These are phyloP conservation scores for Penicillium bovifimosum DNA, from an alignment of 495 filamentous ascomycete genomes.

Conservation along the genomic window DNA sequence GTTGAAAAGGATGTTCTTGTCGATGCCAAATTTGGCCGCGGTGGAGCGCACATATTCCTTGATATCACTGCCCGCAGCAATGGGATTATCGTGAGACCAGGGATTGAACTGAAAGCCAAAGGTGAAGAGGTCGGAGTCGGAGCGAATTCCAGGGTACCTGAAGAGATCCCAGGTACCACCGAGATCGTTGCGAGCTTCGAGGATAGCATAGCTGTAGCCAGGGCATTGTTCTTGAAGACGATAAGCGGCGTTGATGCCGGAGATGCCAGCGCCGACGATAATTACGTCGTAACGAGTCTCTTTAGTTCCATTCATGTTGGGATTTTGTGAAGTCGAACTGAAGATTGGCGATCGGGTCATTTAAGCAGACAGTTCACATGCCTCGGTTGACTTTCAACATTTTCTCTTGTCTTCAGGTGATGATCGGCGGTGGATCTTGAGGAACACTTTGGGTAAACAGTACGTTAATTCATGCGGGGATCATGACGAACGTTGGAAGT, in stretches of 20 bases:
- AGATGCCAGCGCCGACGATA: slow-evolving; percentile 69
- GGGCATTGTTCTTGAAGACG: slow-evolving; percentile 57
- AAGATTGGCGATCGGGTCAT: not conserved
- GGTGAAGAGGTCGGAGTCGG: slow-evolving; percentile 61
- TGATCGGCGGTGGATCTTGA: not conserved
- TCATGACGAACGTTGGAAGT: too few species aligned
- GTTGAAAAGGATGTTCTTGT: slow-evolving; percentile 53
- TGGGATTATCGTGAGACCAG: slow-evolving; percentile 53
- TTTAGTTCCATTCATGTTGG: slow-evolving; percentile 20
- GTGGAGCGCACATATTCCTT: slow-evolving; percentile 57
- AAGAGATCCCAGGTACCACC: slow-evolving; percentile 74
- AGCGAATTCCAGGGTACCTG: slow-evolving; percentile 63
- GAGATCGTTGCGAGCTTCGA: slow-evolving; percentile 54
- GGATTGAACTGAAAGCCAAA: slow-evolving; percentile 67
- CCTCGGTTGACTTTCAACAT: slow-evolving; percentile 24
- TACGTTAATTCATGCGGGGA: not conserved
- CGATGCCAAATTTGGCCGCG: slow-evolving; percentile 54
- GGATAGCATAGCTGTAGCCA: slow-evolving; percentile 49
- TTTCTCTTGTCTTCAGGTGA: not conserved
- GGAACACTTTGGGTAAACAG: not conserved
- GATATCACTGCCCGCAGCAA: slow-evolving; percentile 58
- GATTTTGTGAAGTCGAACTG: not conserved
- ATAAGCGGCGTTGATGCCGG: slow-evolving; percentile 71
- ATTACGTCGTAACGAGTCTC: slow-evolving; percentile 51
- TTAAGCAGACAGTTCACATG: slow-evolving; percentile 18